phyloP scores from a whole-genome alignment of 192 early-diverging fungal species.

The Rhizoclosmatium globosum region DNA sequence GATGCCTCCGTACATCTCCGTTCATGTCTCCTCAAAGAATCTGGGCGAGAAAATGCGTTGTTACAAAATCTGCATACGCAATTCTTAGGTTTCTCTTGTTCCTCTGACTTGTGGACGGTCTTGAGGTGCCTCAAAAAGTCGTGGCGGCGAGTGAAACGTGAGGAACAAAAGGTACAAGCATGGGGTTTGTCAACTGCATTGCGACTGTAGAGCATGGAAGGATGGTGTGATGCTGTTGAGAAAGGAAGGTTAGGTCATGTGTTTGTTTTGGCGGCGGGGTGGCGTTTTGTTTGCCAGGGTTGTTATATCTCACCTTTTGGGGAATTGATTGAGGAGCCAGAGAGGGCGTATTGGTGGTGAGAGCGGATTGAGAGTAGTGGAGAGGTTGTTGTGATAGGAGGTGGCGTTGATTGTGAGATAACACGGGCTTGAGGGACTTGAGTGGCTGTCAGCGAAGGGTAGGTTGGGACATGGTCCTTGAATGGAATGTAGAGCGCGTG shows the following conservation, averaged over 20 bases:
- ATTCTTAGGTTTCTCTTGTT: not conserved
- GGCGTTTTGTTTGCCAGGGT: no score
- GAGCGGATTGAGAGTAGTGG: no score
- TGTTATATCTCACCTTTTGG: no score
- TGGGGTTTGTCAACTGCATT: not conserved
- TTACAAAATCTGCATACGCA: conserved; percentile 1
- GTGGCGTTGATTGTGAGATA: not conserved
- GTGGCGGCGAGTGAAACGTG: conserved; percentile 26
- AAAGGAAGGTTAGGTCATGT: not conserved
- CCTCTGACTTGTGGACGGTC: not conserved
- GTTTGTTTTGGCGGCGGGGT: no score
- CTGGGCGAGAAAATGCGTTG: conserved; percentile 9
- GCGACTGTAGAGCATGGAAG: not conserved
- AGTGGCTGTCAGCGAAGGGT: no score
- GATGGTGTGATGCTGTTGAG: not conserved
- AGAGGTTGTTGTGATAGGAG: not conserved
- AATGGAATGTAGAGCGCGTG: not conserved
- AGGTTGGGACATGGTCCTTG: not conserved
- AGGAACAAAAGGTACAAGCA: not conserved
- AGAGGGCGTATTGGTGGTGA: no score
- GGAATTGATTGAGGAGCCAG: no score
- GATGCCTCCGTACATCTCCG: not conserved
- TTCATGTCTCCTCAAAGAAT: conserved; percentile 25
- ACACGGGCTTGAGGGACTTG: no score
- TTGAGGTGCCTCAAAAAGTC: conserved; percentile 27